Evolutionary conservation across 2,329 filamentous ascomycete genomes (phyloP).

Genomic region (Cladorrhinum sp.): DNA sequence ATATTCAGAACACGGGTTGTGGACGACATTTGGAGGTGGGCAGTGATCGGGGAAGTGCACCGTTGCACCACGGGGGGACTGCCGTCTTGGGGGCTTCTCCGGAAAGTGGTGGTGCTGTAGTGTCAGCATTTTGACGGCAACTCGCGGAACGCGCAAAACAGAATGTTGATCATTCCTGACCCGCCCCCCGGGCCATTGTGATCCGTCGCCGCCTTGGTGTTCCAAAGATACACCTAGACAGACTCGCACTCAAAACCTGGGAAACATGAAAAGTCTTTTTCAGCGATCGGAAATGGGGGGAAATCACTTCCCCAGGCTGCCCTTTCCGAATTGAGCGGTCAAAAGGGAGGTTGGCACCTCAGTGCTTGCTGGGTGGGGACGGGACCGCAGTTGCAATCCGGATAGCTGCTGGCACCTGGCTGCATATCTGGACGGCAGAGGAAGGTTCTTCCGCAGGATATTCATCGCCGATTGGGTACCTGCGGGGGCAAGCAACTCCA

Average conservation of each 20-base stretch:
- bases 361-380: neutral
- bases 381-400: neutral
- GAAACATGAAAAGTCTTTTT: neutral
- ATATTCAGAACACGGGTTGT: neutral
- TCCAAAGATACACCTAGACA: neutral
- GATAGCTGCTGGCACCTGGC: neutral
- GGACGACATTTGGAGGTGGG: constrained; percentile 1
- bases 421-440: neutral
- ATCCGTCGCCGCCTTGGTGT: neutral
- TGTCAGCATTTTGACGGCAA: neutral
- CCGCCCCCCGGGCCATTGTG: neutral
- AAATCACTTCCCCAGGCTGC: neutral
- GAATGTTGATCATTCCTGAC: neutral
- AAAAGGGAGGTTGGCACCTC: neutral
- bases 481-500: neutral
- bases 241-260: neutral
- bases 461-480: neutral
- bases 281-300: neutral
- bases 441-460: neutral
- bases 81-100: constrained; percentile 1
- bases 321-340: neutral
- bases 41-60: constrained; percentile 7
- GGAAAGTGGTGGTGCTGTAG: neutral
- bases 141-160: neutral
- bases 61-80: neutral